Evolutionary conservation across 768 basidiomycete genomes (phyloP), one percentile per base, ranked within the genome.

Genomic region (Kwoniella sp.): DNA sequence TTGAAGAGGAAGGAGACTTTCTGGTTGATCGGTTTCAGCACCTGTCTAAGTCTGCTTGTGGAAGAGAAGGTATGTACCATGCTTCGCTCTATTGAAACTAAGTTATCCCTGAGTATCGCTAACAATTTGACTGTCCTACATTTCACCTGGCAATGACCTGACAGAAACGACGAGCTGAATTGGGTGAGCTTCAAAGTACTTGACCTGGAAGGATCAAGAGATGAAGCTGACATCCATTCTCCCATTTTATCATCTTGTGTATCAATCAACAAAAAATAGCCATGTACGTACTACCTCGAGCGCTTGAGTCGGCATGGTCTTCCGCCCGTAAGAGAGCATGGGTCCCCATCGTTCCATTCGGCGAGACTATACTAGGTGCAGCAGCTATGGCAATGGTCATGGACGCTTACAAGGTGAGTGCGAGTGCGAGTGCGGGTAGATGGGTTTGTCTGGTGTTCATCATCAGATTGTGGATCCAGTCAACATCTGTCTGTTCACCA

Each of bases 361-460:
- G 81, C 22, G 79, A 81, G 26, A 54, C 64, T n/a, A 67, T 65
- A 52, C 77, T 90, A 50, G 86, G 87, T 8, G 87, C 88, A 1
- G 83, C 89, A 60, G 92, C 88, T 12, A 91, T 93, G 89, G 88
- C 87, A 6, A 90, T 96, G 91, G 90, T 94, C 40, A 89, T 92
- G 90, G 88, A 76, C 66, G 72, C 77, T 56, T 78, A 76, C 63
- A 78, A 79, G 69, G 74, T 76, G 61, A 55, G 72, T 48, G 6
- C n/a, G 7, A 15, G 10, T 2, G 8, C 1, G 10, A n/a, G n/a
- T n/a, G n/a, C n/a, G n/a, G n/a, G n/a, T n/a, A n/a, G n/a, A n/a
- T n/a, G n/a, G n/a, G n/a, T n/a, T n/a, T n/a, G n/a, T n/a, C n/a
- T n/a, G n/a, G n/a, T n/a, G n/a, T n/a, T n/a, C n/a, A n/a, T n/a